These are phyloP conservation scores for Scheffersomyces segobiensis DNA, from an alignment of 1,139 yeast species.

Conservation along the genomic window DNA sequence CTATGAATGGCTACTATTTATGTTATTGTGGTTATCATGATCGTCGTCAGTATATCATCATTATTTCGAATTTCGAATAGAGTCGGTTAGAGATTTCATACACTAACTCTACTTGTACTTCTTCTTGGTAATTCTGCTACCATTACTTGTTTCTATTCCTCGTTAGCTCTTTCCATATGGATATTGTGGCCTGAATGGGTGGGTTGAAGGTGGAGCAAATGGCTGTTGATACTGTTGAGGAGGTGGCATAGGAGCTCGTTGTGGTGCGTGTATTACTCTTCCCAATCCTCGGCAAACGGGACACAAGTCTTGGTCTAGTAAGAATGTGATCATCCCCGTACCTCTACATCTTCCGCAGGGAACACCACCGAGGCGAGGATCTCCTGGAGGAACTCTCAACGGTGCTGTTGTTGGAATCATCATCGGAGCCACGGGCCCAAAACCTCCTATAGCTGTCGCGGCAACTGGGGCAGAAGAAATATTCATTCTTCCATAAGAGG, in stretches of 20 bases:
- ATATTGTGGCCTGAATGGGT: neutral
- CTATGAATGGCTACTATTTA: too few species aligned
- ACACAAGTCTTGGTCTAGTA: conserved; percentile 60
- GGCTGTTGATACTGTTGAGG: neutral
- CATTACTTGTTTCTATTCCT: too few species aligned
- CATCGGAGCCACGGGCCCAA: conserved; percentile 14
- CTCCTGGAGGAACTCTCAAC: conserved; percentile 69
- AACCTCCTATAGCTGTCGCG: conserved; percentile 1
- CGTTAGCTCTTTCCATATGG: neutral
- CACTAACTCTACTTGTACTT: too few species aligned
- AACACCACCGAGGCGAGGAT: conserved; percentile 79
- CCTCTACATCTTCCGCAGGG: conserved; percentile 82
- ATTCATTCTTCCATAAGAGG: conserved; percentile 1
- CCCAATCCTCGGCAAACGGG: conserved; percentile 70
- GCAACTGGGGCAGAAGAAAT: neutral
- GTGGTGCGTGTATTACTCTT: conserved; percentile 29
- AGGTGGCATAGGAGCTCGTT: neutral
- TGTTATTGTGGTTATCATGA: too few species aligned
- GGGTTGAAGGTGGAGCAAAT: neutral
- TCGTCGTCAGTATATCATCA: too few species aligned
- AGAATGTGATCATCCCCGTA: conserved; percentile 51
- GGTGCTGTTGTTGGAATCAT: conserved; percentile 24
- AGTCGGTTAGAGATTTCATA: too few species aligned
- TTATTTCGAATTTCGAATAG: too few species aligned
- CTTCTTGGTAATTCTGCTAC: too few species aligned